These are phyloP conservation scores for Spathaspora passalidarum DNA, from an alignment of 805 yeast species.

Conservation along the genomic window DNA sequence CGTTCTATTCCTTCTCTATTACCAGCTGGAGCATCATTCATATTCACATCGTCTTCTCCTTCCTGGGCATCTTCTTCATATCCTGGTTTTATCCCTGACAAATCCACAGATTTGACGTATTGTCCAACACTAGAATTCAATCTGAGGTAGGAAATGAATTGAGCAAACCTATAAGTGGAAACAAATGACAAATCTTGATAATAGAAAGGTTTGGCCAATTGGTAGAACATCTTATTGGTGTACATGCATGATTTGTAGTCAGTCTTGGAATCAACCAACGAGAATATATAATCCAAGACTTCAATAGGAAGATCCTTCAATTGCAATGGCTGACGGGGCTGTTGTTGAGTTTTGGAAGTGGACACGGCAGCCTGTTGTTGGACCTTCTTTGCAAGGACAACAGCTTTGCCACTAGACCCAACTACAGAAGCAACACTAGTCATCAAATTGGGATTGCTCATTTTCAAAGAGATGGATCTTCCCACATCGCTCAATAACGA, in stretches of 20 bases:
- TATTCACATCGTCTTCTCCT: conserved; percentile 4
- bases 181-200: conserved; percentile 55
- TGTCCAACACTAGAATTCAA: conserved; percentile 53
- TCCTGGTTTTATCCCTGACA: conserved; percentile 46
- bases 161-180: conserved; percentile 78
- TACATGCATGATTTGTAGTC: conserved; percentile 42
- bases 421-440: conserved; percentile 4
- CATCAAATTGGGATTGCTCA: conserved; percentile 18
- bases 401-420: not conserved
- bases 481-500: conserved; percentile 48
- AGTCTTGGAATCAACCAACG: conserved; percentile 31
- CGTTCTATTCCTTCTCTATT: conserved; percentile 1
- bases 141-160: conserved; percentile 68
- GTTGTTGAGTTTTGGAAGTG: conserved; percentile 1
- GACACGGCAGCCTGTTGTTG: not conserved
- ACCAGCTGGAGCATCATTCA: not conserved
- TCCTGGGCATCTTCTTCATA: conserved; percentile 19
- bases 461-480: conserved; percentile 35
- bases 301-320: conserved; percentile 42
- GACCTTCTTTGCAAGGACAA: not conserved
- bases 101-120: conserved; percentile 54
- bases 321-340: conserved; percentile 7
- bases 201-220: conserved; percentile 49
- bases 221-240: conserved; percentile 50
- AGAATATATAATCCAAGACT: conserved; percentile 36